These are phyloP conservation scores for Populus trichocarpa DNA, from an alignment of 441 rosid species.

Conservation along the genomic window DNA sequence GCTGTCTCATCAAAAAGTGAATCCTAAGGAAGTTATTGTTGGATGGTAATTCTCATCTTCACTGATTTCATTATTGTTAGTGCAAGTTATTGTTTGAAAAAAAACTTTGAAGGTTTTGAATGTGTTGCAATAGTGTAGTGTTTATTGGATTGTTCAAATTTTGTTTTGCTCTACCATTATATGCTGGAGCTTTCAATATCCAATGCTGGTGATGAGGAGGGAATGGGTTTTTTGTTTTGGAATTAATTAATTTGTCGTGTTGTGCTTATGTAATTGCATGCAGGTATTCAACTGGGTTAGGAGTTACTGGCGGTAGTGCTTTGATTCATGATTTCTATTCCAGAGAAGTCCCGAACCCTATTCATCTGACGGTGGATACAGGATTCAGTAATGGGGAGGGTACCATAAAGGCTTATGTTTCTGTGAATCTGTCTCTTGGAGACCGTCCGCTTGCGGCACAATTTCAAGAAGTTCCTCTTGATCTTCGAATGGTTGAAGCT, in stretches of 20 bases:
- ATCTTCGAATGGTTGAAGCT: conserved; percentile 90
- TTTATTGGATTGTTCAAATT: not conserved
- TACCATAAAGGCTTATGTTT: conserved; percentile 74
- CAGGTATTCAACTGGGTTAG: conserved; percentile 93
- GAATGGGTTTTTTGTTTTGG: not conserved
- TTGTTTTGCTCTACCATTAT: not conserved
- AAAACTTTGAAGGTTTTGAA: not conserved
- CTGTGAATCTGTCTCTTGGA: conserved; percentile 72
- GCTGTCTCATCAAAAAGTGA: conserved; percentile 80
- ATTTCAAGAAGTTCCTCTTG: conserved; percentile 92
- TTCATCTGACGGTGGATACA: conserved; percentile 85
- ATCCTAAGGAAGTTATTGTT: conserved; percentile 87
- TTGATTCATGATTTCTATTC: conserved; percentile 91
- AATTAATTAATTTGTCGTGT: not conserved
- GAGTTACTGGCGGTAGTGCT: conserved; percentile 90
- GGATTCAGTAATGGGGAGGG: conserved; percentile 76
- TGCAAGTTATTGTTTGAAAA: not conserved
- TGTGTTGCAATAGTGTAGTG: not conserved
- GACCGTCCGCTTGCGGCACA: conserved; percentile 85
- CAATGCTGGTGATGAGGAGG: not conserved
- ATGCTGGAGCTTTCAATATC: not conserved
- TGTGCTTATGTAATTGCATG: conserved; percentile 12
- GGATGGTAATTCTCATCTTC: conserved; percentile 68
- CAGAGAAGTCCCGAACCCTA: conserved; percentile 77
- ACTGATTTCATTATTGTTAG: not conserved